Percentiles rank a stretch among this genome's conserved stretches.
These are phyloP conservation scores for Colletotrichum sp. DNA, from an alignment of 2,329 filamentous ascomycete species.

Conservation along the genomic window DNA sequence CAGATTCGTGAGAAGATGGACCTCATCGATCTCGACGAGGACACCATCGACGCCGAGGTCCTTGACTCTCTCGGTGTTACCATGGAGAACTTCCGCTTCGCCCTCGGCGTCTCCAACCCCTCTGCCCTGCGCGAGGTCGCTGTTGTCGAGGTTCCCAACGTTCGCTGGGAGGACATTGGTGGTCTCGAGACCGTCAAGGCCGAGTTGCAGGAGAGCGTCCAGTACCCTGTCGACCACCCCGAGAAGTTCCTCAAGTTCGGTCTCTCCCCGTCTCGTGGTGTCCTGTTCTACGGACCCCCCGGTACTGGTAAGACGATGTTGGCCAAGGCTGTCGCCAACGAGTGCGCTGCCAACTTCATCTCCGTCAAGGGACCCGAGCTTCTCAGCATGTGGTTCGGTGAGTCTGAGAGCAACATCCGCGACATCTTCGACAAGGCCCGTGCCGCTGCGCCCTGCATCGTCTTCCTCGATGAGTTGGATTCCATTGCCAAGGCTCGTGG, in stretches of 20 bases:
- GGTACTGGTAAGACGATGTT: slow-evolving; percentile 99
- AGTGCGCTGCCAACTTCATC: slow-evolving; percentile 99
- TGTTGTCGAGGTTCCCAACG: slow-evolving; percentile 98
- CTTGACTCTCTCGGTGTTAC: slow-evolving; percentile 97
- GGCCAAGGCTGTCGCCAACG: slow-evolving; percentile 98
- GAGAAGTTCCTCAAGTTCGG: slow-evolving; percentile 99
- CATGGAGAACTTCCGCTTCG: slow-evolving; percentile 99
- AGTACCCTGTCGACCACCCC: slow-evolving; percentile 98
- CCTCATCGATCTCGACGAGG: slow-evolving; percentile 97
- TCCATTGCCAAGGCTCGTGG: slow-evolving; percentile 99
- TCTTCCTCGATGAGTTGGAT: slow-evolving; percentile 98
- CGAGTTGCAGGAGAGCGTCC: slow-evolving; percentile 97
- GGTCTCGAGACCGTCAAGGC: slow-evolving; percentile 98
- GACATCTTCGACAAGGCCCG: slow-evolving; percentile 99
- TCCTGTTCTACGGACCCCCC: slow-evolving; percentile 97
- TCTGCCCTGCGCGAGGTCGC: slow-evolving; percentile 98
- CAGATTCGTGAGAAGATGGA: slow-evolving; percentile 99
- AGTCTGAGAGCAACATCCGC: slow-evolving; percentile 99
- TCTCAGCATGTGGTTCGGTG: slow-evolving; percentile 99
- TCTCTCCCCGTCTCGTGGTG: slow-evolving; percentile 95
- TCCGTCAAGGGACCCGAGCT: slow-evolving; percentile 98
- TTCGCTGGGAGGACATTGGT: slow-evolving; percentile 99
- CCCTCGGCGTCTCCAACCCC: slow-evolving; percentile 96
- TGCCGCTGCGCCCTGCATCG: slow-evolving; percentile 95
- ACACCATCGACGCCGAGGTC: slow-evolving; percentile 98